Evolutionary conservation across 2,329 filamentous ascomycete species (phyloP).

Genomic region (Aspergillus cejpii): DNA sequence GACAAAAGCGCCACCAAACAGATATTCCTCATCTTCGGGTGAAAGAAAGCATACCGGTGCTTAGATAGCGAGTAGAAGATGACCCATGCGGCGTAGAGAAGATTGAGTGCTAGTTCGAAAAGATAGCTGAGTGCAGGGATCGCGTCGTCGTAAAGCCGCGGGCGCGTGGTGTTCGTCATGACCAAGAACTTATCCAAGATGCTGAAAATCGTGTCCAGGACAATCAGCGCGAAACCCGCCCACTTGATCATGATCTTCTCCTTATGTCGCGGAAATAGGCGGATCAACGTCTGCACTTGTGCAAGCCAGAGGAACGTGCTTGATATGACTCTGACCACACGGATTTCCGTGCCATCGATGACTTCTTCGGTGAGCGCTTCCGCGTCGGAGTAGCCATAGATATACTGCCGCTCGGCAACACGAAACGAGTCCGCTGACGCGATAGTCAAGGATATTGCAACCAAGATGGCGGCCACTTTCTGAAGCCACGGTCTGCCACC

Average conservation of each 20-base stretch:
- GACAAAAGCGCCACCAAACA: slow-evolving; percentile 72
- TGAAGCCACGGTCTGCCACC: slow-evolving; percentile 92
- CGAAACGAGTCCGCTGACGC: slow-evolving; percentile 86
- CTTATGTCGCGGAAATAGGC: slow-evolving; percentile 89
- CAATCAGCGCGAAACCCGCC: slow-evolving; percentile 90
- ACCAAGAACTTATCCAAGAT: slow-evolving; percentile 79
- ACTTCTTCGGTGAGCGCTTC: slow-evolving; percentile 68
- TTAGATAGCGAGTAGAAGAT: slow-evolving; percentile 91
- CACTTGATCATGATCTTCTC: slow-evolving; percentile 99
- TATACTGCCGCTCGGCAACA: slow-evolving; percentile 76
- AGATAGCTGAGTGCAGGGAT: slow-evolving; percentile 87
- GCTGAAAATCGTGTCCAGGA: slow-evolving; percentile 83
- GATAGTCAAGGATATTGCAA: slow-evolving; percentile 79
- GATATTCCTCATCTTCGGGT: slow-evolving; percentile 85
- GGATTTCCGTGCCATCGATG: slow-evolving; percentile 75
- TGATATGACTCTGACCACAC: slow-evolving; percentile 84
- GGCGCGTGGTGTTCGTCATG: slow-evolving; percentile 46
- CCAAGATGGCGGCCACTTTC: slow-evolving; percentile 59
- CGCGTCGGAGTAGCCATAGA: slow-evolving; percentile 71
- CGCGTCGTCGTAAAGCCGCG: slow-evolving; percentile 75
- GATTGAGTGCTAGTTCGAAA: slow-evolving; percentile 77
- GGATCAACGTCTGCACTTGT: slow-evolving; percentile 92
- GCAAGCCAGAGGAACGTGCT: slow-evolving; percentile 96
- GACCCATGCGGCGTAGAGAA: slow-evolving; percentile 88
- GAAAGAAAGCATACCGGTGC: slow-evolving; percentile 83